Evolutionary conservation across 306 rosid genomes (phyloP), one percentile per base, ranked within the genome.

Genomic region (Adenanthera pavonina): DNA sequence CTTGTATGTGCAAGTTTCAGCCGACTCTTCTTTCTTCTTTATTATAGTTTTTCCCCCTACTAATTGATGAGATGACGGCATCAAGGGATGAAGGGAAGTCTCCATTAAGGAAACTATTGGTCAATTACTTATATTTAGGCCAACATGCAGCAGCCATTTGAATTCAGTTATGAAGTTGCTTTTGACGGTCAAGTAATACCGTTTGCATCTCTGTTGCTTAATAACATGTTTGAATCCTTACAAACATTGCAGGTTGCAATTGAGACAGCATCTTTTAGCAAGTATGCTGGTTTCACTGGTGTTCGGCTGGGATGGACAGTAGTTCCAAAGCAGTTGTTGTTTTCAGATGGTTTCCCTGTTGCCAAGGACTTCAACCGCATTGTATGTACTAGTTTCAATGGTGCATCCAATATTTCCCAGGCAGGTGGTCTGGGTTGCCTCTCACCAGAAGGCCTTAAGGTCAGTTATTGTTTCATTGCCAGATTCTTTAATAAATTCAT

Each of bases 301-400:
- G 98, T 96, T 75, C 97, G 99, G 64, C 75, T 96, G 80, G 98
- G 99, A 54, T 96, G 99, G 99, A 91, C 99, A 16, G 99, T 92
- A 46, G 74, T 96, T 82, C 98, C 99, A 40, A 93, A 93, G 86
- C 88, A 93, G 77, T 89, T 96, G 35, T 84, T 93, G 53, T 93
- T 84, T 83, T 92, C 98, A 3, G 97, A 96, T 82, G 97, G 99
- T 59, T 96, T 89, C 84, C 98, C 92, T 0, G 97, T 96, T 17
- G 94, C 97, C 79, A 96, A 78, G 85, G 99, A 96, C 82, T 96
- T 93, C 87, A 96, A 83, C 86, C 98, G 99, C 66, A 91, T 96
- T 25, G 92, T 96, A 56, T 85, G 86, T 80, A 96, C 99, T 83
- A 88, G 97, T 86, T 96, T 96, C 90, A 93, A 96, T 77, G 99